phyloP scores from a whole-genome alignment of 2,329 filamentous ascomycete species.

The Colletotrichum chlorophyti region DNA sequence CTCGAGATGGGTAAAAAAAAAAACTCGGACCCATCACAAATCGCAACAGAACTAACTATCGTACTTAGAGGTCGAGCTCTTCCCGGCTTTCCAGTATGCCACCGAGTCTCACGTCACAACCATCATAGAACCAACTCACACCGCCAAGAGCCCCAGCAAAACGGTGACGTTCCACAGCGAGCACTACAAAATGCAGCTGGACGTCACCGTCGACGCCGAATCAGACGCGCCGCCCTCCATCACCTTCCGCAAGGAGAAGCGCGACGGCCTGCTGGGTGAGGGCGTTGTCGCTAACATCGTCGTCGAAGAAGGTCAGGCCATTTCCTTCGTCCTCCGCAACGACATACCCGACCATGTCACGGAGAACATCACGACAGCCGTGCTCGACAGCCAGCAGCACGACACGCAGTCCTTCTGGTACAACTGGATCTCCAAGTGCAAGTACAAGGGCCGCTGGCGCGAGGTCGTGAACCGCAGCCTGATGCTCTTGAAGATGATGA shows the following conservation, averaged over 20 bases:
- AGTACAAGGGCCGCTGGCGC: conserved; percentile 75
- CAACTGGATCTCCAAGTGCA: conserved; percentile 74
- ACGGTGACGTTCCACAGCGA: conserved; percentile 68
- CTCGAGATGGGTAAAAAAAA: conserved; percentile 60
- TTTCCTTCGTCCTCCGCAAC: conserved; percentile 74
- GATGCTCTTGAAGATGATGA: conserved; percentile 78
- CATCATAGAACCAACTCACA: conserved; percentile 53
- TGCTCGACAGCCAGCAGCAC: conserved; percentile 69
- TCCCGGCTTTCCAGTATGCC: conserved; percentile 77
- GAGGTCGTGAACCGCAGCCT: conserved; percentile 75
- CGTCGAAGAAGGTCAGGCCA: conserved; percentile 69
- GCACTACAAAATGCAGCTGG: conserved; percentile 67
- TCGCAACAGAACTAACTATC: background rate
- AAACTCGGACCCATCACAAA: fast-evolving
- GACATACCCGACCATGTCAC: conserved; percentile 65
- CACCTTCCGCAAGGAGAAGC: conserved; percentile 59
- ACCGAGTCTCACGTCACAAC: conserved; percentile 66
- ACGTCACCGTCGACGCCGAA: conserved; percentile 70
- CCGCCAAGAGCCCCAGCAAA: conserved; percentile 57
- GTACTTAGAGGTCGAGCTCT: conserved; percentile 71
- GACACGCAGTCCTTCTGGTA: conserved; percentile 77
- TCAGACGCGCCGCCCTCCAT: conserved; percentile 56
- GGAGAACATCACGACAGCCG: conserved; percentile 60
- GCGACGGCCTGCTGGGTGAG: conserved; percentile 61
- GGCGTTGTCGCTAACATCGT: conserved; percentile 67